A percentile compares a stretch with the other conserved stretches of the same genome.
Conservation (phyloP, 495 filamentous ascomycete genomes). For the Massariosphaeria phaeospora region DNA sequence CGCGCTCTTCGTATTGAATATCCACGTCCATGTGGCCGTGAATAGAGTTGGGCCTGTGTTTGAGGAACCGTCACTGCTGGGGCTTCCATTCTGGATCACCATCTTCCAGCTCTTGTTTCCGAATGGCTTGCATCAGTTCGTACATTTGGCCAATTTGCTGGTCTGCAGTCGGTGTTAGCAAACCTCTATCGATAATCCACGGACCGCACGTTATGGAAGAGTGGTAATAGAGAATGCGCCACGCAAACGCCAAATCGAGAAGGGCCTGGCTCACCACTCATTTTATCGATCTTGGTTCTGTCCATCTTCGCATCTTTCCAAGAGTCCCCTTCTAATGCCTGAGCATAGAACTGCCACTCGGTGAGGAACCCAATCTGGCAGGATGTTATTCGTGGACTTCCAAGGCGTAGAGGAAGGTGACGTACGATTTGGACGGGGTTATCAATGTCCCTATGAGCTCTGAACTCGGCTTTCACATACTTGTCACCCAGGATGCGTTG, state of each 20-base stretch:
- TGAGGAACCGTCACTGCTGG: background rate
- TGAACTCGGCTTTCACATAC: conserved; percentile 88
- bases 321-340: conserved; percentile 76
- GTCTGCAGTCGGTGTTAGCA: conserved; percentile 49
- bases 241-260: background rate
- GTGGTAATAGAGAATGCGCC: background rate
- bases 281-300: conserved; percentile 72
- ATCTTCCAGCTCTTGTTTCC: conserved; percentile 52
- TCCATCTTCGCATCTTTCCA: conserved; percentile 81
- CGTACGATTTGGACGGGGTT: conserved; percentile 89
- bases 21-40: too few relatives aligned
- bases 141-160: conserved; percentile 91
- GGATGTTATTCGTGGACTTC: background rate
- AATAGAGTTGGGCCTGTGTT: too few relatives aligned
- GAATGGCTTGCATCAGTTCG: conserved; percentile 85
- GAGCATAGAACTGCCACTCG: conserved; percentile 93
- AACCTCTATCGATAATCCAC: background rate
- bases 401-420: background rate
- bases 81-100: conserved; percentile 28
- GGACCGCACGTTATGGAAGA: background rate
- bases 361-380: conserved; percentile 85
- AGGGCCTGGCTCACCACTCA: conserved; percentile 70
- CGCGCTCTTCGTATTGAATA: too few relatives aligned
- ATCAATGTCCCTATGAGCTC: conserved; percentile 72
- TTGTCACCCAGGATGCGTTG: conserved; percentile 81